A percentile compares a stretch with the other conserved stretches of the same genome.
These are phyloP conservation scores for Yarrowia divulgata DNA, from an alignment of 805 yeast species.

Conservation along the genomic window DNA sequence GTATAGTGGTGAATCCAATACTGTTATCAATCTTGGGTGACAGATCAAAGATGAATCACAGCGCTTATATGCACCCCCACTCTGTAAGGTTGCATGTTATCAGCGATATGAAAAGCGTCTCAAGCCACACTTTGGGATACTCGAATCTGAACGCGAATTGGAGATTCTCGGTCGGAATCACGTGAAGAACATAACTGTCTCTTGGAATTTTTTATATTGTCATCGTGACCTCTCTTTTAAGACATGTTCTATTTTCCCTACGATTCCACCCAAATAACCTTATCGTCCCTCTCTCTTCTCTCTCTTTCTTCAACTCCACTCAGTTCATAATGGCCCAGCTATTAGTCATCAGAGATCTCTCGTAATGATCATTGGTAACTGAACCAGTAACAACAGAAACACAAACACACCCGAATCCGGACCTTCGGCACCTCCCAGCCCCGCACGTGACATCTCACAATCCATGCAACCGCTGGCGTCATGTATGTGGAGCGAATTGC, in stretches of 20 bases:
- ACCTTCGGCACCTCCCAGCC: background rate
- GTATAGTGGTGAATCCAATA: no score
- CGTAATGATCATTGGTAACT: no score
- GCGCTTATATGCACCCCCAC: background rate
- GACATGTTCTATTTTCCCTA: no score
- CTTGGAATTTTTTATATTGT: background rate
- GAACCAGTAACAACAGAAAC: background rate
- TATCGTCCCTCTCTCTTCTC: background rate
- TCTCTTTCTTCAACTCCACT: background rate
- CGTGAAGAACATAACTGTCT: background rate
- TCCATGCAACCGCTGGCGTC: conserved; percentile 29
- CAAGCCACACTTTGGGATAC: conserved; percentile 5
- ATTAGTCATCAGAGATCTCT: background rate
- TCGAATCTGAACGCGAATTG: no score
- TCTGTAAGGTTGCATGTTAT: conserved; percentile 1
- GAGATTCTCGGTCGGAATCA: no score
- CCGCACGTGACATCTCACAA: conserved; percentile 33
- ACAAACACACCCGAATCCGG: background rate
- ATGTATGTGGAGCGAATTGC: conserved; percentile 6
- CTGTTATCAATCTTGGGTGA: no score
- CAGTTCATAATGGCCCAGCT: no score
- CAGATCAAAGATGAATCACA: background rate
- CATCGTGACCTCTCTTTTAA: background rate
- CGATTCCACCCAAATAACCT: background rate
- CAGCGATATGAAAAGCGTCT: background rate